Evolutionary conservation across 345 rosid genomes (phyloP).

Genomic region (Eucalyptus sp.): DNA sequence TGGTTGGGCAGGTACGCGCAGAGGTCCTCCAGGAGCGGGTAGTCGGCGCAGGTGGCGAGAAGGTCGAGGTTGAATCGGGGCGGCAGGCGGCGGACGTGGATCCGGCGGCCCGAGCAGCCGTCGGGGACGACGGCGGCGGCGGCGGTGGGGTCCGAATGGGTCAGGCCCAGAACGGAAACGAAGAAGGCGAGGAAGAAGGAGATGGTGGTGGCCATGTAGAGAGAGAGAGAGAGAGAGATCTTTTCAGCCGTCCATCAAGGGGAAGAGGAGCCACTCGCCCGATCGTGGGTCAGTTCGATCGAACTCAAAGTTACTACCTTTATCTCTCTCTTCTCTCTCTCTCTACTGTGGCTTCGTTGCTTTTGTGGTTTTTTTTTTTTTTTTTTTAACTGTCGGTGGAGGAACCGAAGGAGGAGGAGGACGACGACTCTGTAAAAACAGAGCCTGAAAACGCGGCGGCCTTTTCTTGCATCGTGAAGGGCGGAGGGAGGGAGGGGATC

Average conservation of each 20-base stretch:
- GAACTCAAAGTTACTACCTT: background rate
- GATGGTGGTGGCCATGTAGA: background rate
- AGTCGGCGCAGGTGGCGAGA: slow-evolving; percentile 60
- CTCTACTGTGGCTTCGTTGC: background rate
- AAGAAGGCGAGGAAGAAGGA: background rate
- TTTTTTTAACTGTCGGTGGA: background rate
- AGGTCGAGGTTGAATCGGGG: slow-evolving; percentile 79
- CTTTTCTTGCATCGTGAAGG: background rate
- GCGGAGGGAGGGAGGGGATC: background rate
- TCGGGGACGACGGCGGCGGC: slow-evolving; percentile 4
- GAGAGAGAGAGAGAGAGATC: too few species aligned
- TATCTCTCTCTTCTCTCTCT: background rate
- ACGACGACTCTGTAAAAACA: background rate
- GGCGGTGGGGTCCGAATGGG: slow-evolving; percentile 14
- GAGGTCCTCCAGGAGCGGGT: slow-evolving; percentile 51
- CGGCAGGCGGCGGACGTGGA: slow-evolving; percentile 77
- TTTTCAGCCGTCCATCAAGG: too few species aligned
- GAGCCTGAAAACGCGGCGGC: background rate
- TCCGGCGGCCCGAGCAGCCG: slow-evolving; percentile 70
- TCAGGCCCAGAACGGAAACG: slow-evolving; percentile 2
- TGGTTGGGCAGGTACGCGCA: slow-evolving; percentile 74
- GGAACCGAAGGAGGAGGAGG: background rate
- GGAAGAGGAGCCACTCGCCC: background rate
- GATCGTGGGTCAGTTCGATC: background rate
- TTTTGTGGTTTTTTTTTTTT: too few species aligned